phyloP scores from a whole-genome alignment of 2,329 filamentous ascomycete species.

The Zymoseptoria crescenta region DNA sequence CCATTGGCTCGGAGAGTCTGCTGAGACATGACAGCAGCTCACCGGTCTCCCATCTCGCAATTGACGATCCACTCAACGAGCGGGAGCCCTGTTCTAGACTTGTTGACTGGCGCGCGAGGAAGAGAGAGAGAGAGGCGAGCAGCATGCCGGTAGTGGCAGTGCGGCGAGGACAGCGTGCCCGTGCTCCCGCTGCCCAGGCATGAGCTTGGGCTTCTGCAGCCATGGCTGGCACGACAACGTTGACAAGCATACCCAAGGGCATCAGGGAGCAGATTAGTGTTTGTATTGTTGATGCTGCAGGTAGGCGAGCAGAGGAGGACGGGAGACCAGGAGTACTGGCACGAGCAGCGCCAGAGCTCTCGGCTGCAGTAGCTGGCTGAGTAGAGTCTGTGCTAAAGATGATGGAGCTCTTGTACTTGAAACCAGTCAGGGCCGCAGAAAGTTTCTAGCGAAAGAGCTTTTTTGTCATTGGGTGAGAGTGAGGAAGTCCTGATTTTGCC shows the following conservation, averaged over 20 bases:
- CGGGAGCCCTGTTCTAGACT: neutral
- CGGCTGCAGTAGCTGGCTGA: neutral
- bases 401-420: neutral
- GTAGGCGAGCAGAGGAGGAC: constrained; percentile 13
- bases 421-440: constrained; percentile 8
- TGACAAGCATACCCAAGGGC: neutral
- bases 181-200: neutral
- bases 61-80: neutral
- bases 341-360: neutral
- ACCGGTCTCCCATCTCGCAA: neutral
- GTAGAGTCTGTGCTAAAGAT: constrained; percentile 1
- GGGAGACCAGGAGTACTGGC: constrained; percentile 13
- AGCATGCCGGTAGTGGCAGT: neutral
- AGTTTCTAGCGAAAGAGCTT: constrained; percentile 11
- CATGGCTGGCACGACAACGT: neutral
- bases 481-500: constrained; percentile 4
- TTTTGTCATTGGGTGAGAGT: constrained; percentile 18
- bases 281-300: constrained; percentile 8
- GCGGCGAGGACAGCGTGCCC: neutral
- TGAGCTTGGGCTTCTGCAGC: neutral
- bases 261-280: constrained; percentile 4
- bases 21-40: constrained; percentile 3
- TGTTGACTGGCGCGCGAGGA: neutral
- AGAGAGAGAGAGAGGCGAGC: neutral
- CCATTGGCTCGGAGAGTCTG: neutral